Evolutionary conservation across 495 filamentous ascomycete genomes (phyloP).

Genomic region (Beverwykella pulmonaria): DNA sequence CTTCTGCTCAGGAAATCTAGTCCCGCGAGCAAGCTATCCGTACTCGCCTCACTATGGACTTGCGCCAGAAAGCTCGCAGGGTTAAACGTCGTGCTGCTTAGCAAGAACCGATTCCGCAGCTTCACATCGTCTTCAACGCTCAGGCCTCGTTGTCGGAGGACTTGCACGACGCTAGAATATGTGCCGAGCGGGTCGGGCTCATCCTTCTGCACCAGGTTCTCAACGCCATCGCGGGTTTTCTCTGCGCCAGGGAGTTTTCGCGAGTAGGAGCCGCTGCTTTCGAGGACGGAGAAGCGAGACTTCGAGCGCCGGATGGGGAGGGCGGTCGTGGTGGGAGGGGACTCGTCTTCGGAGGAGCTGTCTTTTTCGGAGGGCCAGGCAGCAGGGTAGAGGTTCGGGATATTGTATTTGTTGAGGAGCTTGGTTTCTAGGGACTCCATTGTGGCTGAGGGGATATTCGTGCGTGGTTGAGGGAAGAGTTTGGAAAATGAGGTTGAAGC

Average conservation of each 20-base stretch:
- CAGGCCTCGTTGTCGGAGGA: slow-evolving; percentile 72
- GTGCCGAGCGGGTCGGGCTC: slow-evolving; percentile 88
- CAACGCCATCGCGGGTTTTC: slow-evolving; percentile 65
- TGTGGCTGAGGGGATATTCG: not conserved
- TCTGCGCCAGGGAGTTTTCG: slow-evolving; percentile 70
- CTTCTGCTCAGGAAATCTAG: slow-evolving; percentile 81
- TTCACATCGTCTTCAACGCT: slow-evolving; percentile 82
- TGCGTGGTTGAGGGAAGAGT: not conserved
- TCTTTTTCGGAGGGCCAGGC: slow-evolving; percentile 85
- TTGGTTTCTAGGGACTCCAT: slow-evolving; percentile 58
- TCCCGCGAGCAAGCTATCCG: slow-evolving; percentile 73
- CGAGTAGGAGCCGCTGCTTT: slow-evolving; percentile 68
- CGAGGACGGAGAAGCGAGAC: slow-evolving; percentile 82
- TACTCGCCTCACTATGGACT: slow-evolving; percentile 81
- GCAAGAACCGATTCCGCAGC: slow-evolving; percentile 85
- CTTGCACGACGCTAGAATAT: slow-evolving; percentile 78
- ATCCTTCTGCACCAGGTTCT: slow-evolving; percentile 80
- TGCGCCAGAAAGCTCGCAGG: slow-evolving; percentile 89
- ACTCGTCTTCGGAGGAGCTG: slow-evolving; percentile 65
- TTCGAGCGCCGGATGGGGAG: slow-evolving; percentile 59
- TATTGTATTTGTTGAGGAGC: slow-evolving; percentile 86
- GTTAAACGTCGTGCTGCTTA: slow-evolving; percentile 93
- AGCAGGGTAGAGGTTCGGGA: slow-evolving; percentile 76
- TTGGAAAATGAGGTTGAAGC: slow-evolving; percentile 3
- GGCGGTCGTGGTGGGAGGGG: slow-evolving; percentile 35